These are phyloP conservation scores for Dioszegia crocea DNA, from an alignment of 768 basidiomycete genomes.

Conservation along the genomic window DNA sequence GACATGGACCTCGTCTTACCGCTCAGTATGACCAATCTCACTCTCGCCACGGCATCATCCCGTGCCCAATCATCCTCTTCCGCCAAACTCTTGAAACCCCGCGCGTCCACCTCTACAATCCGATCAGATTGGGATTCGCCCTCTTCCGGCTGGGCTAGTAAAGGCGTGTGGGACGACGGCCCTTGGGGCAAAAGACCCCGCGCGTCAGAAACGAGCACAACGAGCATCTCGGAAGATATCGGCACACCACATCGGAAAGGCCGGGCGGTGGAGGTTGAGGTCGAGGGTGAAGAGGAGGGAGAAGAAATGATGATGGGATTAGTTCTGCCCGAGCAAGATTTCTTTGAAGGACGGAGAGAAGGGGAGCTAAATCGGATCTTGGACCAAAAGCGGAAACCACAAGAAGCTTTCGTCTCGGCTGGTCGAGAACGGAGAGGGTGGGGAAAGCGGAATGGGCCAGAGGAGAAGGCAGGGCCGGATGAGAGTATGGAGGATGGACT, in stretches of 20 bases:
- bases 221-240: slow-evolving; percentile 17
- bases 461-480: slow-evolving; percentile 10
- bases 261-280: slow-evolving; percentile 15
- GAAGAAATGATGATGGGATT: slow-evolving; percentile 43
- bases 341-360: slow-evolving; percentile 32
- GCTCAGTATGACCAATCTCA: slow-evolving; percentile 40
- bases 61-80: slow-evolving; percentile 11
- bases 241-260: slow-evolving; percentile 4
- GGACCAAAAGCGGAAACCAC: slow-evolving; percentile 43
- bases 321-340: slow-evolving; percentile 35
- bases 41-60: slow-evolving; percentile 25
- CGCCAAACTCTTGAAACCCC: slow-evolving; percentile 3
- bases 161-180: slow-evolving; percentile 15
- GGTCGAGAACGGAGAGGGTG: neutral
- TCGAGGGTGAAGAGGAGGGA: slow-evolving; percentile 24
- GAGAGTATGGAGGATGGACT: slow-evolving; percentile 48
- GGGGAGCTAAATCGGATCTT: slow-evolving; percentile 44
- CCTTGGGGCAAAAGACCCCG: slow-evolving; percentile 1
- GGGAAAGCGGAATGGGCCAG: slow-evolving; percentile 1
- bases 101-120: slow-evolving; percentile 17
- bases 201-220: slow-evolving; percentile 32
- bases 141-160: slow-evolving; percentile 15
- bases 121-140: slow-evolving; percentile 33
- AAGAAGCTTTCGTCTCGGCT: slow-evolving; percentile 7
- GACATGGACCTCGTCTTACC: slow-evolving; percentile 42